Base-by-base conservation (phyloP, 208 protist genomes). In the Leishmania tarentolae region DNA sequence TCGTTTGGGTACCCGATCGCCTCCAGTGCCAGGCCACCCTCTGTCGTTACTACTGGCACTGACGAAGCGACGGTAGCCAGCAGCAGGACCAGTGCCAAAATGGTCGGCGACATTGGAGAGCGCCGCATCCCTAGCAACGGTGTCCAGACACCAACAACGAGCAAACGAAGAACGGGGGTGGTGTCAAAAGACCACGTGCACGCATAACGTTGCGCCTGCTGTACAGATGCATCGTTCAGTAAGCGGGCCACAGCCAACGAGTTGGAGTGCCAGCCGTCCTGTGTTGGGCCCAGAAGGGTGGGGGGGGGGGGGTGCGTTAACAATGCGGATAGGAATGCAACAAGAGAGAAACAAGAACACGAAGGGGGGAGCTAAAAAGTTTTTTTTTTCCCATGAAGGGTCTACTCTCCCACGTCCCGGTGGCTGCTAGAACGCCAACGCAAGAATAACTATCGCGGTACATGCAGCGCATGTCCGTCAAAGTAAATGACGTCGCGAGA, bases 1-100 rank as follows among this genome's bases (percentile, higher is more conserved):
- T 86, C 86, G 31, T 82, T 76, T 2, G 83, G 70, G 83, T 91
- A 92, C 17, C 46, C 75, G 40, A 85, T 40, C 37, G 47, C 79
- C 31, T 87, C 83, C 24, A 86, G 19, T 21, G 72, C 57, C 68
- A 79, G 40, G n/a, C 80, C 79, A 35, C 56, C 71, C 37, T 47
- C 63, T 24, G 73, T 66, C 6, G 73, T 81, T 0, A 40, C 78
- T 13, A 84, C 79, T 3, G 85, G 66, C 21, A 89, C 47, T 6
- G 53, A 52, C 40, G 57, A 73, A 6, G 61, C 46, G 31, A 40
- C 56, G 31, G 11, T 31, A 4, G 17, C 19, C 11, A 53, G 19
- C 8, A 75, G 28, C 63, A 56, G 31, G 15, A 47, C 7, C 44
- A 71, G 46, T n/a, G 76, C 7, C 28, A 63, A 6, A 3, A 76